Evolutionary conservation across 176 grass and related monocot species (phyloP), one percentile per base, ranked within the genome.

Genomic region (Areca catechu): DNA sequence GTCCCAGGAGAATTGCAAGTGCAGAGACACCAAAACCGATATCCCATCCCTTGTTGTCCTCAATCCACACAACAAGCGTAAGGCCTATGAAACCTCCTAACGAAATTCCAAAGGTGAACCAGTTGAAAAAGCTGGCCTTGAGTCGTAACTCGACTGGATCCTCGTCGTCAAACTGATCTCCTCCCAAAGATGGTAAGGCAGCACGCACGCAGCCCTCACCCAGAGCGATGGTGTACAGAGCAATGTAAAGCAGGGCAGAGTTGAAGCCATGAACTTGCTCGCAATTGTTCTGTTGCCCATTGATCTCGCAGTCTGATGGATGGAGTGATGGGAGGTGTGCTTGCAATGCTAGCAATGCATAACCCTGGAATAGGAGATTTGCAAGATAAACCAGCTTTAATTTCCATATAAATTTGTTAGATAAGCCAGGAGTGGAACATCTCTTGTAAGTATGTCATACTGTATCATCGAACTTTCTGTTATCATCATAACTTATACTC

Each of bases 121-220:
- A 95, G 66, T 95, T 95, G 80, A 95, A 95, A 73, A 78, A 95
- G 79, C 86, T 95, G 4, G 80, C 60, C 37, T 80, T 84, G 4
- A 53, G 66, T 3, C 55, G 74, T 64, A 49, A 62, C 63, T 89
- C 82, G 0, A 19, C 56, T 5, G 76, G 58, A 48, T 95, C 76
- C 7, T 74, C 60, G 0, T 18, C 24, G 63, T 95, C 79, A 22
- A 86, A 95, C 58, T 95, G 86, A 27, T 95, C 86, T 0, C 79
- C 86, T 3, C 90, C 90, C 0, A 89, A 79, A 1, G 90, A 81
- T 2, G 90, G 82, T 16, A 80, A 63, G 53, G 79, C 86, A 4
- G 79, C 67, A 5, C 82, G 63, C 3, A 83, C 58, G n/a, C 76
- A 71, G 0, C 90, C 90, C 15, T 95, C 90, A 1, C 82, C 85